Evolutionary conservation across 2,329 filamentous ascomycete species (phyloP), one percentile per base, ranked within the genome.

Genomic region (Fusarium secorum): DNA sequence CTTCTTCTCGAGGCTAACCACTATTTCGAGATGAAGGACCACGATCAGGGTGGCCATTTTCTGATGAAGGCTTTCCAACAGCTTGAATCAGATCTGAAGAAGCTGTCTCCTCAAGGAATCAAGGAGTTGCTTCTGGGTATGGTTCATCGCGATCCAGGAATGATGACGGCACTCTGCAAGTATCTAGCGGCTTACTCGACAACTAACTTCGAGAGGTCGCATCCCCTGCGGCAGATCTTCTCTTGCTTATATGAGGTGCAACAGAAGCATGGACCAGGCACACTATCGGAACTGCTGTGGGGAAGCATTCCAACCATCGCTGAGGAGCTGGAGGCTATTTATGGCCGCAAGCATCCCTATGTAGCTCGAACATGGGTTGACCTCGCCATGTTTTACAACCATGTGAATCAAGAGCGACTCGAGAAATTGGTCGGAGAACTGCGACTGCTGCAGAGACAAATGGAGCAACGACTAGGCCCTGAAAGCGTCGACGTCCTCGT

Each of bases 131-230:
- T 84, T 20, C 70, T 84, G 26, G 81, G 82, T 42, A 83, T 84
- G 81, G 81, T 84, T 10, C 78, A 82, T 53, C 80, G 82, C 35
- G 82, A 84, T 57, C 78, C 81, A 18, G 82, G 82, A 22, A 79
- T 84, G 79, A 82, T 83, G 77, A 82, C 81, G n/a, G 81, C 83
- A 3, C 75, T 84, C 18, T 84, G 80, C 75, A 84, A 84, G 59
- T 84, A 84, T 63, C 70, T 84, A 35, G 81, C 82, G 5, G 82
- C 82, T 17, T 84, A 82, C 61, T 81, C 83, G 46, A 77, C 81
- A 10, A 84, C 82, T 3, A 82, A 84, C 68, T 77, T 83, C 32
- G 83, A 84, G 57, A 79, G 82, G 36, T 76, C 80, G 7, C 82
- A 84, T 63, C 83, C 83, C 3, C 75, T 84, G 22, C 81, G 83